Base-by-base conservation (phyloP, 768 basidiomycete species). In the Macrolepiota fuliginosa region DNA sequence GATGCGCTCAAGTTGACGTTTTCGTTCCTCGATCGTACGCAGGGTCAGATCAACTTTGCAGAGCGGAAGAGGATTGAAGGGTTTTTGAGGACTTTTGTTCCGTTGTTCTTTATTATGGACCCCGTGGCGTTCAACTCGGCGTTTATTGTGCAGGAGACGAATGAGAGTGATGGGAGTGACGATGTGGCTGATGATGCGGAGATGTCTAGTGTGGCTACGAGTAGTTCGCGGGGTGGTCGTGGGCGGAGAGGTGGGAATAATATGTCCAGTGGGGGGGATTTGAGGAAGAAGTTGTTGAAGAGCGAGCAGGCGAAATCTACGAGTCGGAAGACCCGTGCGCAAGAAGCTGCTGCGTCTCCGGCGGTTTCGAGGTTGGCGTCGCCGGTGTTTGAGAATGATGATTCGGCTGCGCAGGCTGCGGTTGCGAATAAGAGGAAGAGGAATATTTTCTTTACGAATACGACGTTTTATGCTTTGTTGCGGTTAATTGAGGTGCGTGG, bases 1-100 rank as follows among this genome's bases (percentile, higher is more conserved):
- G 97, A 99, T 69, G 82, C 86, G 24, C 72, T 96, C 71, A 96
- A 96, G 78, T 81, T 99, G 69, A 85, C 90, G 36, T 85, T 98
- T 68, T 92, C 92, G 2, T 92, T 93, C 74, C 79, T 99, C 67
- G 96, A 98, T 70, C 89, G 96, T 40, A 91, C 90, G 17, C 88
- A 88, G 63, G 88, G 83, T 7, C 89, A 90, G 72, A 83, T 93
- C 56, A 81, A 82, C 29, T 79, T 81, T 13, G 77, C 80, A 9
- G 95, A 98, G 67, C 79, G 93, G 69, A 88, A 84, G 69, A 81
- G 88, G 66, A 89, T 97, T 36, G 97, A 99, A 72, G 81, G 81
- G 0, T 92, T 92, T 70, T 69, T 97, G 63, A 79, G 96, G 51
- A 83, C 85, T 13, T 87, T 89, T 66, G 79, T 94, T 42, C 85